Base-by-base conservation (phyloP, 208 protist species). In the Trypanosoma brucei region DNA sequence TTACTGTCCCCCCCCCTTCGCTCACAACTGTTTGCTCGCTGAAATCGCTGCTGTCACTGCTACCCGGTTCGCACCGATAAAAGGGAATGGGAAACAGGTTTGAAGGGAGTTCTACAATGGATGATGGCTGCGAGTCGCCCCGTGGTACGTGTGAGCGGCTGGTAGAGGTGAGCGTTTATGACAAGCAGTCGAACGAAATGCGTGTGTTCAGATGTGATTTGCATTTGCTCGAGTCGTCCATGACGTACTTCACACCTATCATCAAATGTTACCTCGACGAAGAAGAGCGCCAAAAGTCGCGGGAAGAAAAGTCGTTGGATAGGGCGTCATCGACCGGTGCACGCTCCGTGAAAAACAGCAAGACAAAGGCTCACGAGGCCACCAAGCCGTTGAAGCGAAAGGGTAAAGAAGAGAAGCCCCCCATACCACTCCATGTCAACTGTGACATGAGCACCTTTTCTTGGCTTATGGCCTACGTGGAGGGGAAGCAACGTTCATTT, bases 381-480 rank as follows among this genome's bases (percentile, higher is more conserved):
- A 40, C 50, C 30, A 40, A 13, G 7, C 44, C 46, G 14, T 62
- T 35, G 30, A 63, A 50, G 35, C 22, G 2, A 0, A 64, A 54
- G 3, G 13, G 9, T 5, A 9, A 14, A 30, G 11, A 11, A 38
- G 14, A 46, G 35, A 44, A 56, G 11, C 40, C 48, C 13, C 62
- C 72, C 3, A 55, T 92, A 46, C 70, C 72, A 31, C 62, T 92
- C 0, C 76, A 76, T 44, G 86, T 84, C 5, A 87, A 83, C 55
- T 93, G 86, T 59, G 81, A 89, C 9, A 61, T 88, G 51, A 45
- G 45, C 48, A 81, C 84, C 8, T 93, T 93, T 59, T 59, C 77
- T 11, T 93, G 86, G 83, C 65, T 93, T n/a, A 63, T 93, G 51
- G 42, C 69, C 33, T 86, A 83, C 72, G 48, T 90, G 1, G 39